phyloP scores from a whole-genome alignment of 1,284 basidiomycete genomes.

The Trametes pubescens region DNA sequence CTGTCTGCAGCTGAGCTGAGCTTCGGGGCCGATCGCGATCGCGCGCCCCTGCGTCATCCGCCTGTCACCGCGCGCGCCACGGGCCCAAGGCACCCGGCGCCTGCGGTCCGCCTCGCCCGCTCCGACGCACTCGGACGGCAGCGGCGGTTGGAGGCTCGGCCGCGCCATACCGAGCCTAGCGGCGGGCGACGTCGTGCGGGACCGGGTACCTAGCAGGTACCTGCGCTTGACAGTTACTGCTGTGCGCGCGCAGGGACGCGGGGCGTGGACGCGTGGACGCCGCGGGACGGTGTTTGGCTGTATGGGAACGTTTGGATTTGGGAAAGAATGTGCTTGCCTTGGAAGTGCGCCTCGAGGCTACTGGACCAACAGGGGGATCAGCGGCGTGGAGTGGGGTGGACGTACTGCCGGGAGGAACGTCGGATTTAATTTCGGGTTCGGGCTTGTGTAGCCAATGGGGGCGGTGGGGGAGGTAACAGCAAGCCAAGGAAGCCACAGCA shows the following conservation, averaged over 20 bases:
- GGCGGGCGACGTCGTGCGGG: neutral
- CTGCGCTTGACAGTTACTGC: neutral
- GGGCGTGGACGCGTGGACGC: neutral
- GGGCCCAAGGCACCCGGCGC: slow-evolving; percentile 7
- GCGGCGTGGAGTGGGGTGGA: slow-evolving; percentile 10
- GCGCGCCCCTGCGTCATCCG: slow-evolving; percentile 7
- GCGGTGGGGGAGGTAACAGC: neutral
- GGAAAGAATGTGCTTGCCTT: neutral
- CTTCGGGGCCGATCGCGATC: slow-evolving; percentile 24
- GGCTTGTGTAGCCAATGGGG: neutral
- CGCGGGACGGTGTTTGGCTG: slow-evolving; percentile 17
- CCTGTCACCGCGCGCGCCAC: neutral
- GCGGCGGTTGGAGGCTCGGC: neutral
- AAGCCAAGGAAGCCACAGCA: slow-evolving; percentile 2
- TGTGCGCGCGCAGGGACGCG: too few species aligned
- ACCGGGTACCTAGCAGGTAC: neutral
- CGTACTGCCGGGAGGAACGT: slow-evolving; percentile 18
- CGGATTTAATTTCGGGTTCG: slow-evolving; percentile 20
- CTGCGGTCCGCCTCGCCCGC: slow-evolving; percentile 1
- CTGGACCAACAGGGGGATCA: slow-evolving; percentile 21
- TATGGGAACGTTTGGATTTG: slow-evolving; percentile 1
- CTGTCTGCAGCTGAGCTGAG: neutral
- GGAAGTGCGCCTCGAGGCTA: slow-evolving; percentile 19
- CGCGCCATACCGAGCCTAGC: neutral
- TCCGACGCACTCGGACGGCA: slow-evolving; percentile 9